Conservation (phyloP, 2,329 filamentous ascomycete genomes). For the Hansfordia pulvinata region DNA sequence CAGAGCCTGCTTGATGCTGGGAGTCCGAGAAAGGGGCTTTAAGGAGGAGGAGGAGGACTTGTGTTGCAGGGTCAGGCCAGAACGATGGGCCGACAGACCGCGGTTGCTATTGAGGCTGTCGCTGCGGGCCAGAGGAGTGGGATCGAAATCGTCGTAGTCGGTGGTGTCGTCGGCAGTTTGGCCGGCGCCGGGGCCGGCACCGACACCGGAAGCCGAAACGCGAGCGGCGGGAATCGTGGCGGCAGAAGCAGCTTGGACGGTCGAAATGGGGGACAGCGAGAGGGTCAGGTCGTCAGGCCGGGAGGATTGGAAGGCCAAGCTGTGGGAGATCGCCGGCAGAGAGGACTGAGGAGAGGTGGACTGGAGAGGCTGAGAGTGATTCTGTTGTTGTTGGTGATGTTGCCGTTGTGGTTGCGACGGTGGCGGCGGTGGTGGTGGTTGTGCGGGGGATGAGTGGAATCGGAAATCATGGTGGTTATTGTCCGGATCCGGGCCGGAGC, state of each 20-base stretch:
- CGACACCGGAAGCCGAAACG: background rate
- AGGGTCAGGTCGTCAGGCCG: background rate
- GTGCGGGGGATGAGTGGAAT: no score
- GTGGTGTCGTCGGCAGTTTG: no score
- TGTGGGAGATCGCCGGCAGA: background rate
- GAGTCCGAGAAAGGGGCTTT: constrained; percentile 41
- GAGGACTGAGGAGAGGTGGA: background rate
- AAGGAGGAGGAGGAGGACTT: constrained; percentile 30
- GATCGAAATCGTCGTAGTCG: background rate
- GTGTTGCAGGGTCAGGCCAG: constrained; percentile 19
- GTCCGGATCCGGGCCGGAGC: no score
- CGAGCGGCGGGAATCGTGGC: background rate
- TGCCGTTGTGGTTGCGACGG: background rate
- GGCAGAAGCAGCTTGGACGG: background rate
- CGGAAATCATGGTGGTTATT: no score
- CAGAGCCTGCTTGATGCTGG: constrained; percentile 45
- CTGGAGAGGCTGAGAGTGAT: background rate
- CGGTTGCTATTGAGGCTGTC: constrained; percentile 18
- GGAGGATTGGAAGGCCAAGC: background rate
- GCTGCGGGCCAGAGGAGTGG: background rate
- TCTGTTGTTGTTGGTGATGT: background rate
- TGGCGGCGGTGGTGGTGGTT: background rate
- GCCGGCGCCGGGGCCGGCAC: no score
- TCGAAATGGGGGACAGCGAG: background rate
- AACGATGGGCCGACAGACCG: constrained; percentile 16